phyloP scores from a whole-genome alignment of 2,329 filamentous ascomycete species.

The Fusarium multiceps region DNA sequence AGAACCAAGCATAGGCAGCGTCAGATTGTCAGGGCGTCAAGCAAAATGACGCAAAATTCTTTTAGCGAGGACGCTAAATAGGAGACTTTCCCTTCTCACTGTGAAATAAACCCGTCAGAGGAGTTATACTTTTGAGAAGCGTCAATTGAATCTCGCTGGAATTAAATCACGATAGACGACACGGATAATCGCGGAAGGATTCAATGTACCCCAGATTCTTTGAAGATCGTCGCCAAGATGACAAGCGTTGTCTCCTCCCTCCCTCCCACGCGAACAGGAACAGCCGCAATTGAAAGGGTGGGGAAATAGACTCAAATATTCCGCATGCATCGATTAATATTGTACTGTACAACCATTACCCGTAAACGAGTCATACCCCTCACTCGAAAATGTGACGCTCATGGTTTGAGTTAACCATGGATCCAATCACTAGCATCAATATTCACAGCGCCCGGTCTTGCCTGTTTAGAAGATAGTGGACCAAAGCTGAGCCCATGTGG shows the following conservation, averaged over 20 bases:
- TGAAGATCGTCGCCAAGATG: background rate
- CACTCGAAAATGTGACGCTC: background rate
- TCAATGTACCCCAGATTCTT: background rate
- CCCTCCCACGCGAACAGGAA: background rate
- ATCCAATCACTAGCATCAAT: background rate
- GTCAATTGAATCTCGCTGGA: background rate
- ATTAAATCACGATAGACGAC: background rate
- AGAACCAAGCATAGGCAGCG: background rate
- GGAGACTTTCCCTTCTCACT: background rate
- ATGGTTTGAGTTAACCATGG: background rate
- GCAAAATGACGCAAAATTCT: background rate
- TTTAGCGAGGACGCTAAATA: background rate
- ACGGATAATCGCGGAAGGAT: background rate
- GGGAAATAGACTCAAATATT: background rate
- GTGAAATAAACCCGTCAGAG: background rate
- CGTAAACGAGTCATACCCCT: background rate
- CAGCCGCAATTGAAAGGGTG: background rate
- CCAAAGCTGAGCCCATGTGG: slow-evolving; percentile 16
- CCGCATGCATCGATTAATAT: background rate
- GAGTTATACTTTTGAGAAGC: background rate
- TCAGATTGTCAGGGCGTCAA: background rate
- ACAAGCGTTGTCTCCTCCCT: background rate
- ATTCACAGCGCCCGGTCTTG: background rate
- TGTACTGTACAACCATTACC: background rate
- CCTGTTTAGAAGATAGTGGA: background rate